Evolutionary conservation across 2,329 filamentous ascomycete species (phyloP).

Genomic region (Shiraia sp.): DNA sequence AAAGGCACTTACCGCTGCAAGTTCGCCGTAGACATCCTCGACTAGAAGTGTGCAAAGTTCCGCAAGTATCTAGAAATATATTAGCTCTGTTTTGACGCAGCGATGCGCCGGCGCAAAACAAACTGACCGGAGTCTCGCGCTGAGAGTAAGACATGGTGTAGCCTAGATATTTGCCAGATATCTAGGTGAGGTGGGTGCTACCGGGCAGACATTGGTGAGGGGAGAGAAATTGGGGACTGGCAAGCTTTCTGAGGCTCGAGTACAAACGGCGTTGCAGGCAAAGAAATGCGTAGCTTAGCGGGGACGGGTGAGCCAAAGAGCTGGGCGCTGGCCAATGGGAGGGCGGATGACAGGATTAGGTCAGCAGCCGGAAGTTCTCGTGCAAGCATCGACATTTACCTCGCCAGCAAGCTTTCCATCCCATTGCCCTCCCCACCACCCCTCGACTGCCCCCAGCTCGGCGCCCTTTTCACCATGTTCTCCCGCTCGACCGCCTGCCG

Average conservation of each 20-base stretch:
- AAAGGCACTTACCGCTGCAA: slow-evolving; percentile 71
- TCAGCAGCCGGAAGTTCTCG: slow-evolving; percentile 14
- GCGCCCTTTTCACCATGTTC: slow-evolving; percentile 60
- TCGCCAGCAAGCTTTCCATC: slow-evolving; percentile 37
- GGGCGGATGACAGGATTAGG: background rate
- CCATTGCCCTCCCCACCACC: slow-evolving; percentile 53
- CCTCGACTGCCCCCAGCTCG: slow-evolving; percentile 48
- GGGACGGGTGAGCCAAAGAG: slow-evolving; percentile 10
- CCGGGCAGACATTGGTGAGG: slow-evolving; percentile 36
- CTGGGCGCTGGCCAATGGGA: slow-evolving; percentile 12
- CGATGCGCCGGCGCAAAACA: slow-evolving; percentile 8
- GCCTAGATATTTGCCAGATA: slow-evolving; percentile 43
- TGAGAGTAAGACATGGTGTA: slow-evolving; percentile 40
- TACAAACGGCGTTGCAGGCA: background rate
- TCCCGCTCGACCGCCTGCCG: slow-evolving; percentile 68
- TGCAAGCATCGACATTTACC: slow-evolving; percentile 12
- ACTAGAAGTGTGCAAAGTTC: slow-evolving; percentile 91
- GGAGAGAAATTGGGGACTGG: background rate
- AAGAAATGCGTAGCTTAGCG: slow-evolving; percentile 10
- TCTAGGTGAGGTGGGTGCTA: slow-evolving; percentile 32
- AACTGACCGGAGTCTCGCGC: slow-evolving; percentile 43
- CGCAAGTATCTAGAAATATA: slow-evolving; percentile 67
- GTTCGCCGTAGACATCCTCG: slow-evolving; percentile 85
- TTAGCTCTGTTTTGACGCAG: slow-evolving; percentile 47
- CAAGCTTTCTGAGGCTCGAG: slow-evolving; percentile 1